Conservation (phyloP, 306 rosid species). For the Ochetophila trinervis region DNA sequence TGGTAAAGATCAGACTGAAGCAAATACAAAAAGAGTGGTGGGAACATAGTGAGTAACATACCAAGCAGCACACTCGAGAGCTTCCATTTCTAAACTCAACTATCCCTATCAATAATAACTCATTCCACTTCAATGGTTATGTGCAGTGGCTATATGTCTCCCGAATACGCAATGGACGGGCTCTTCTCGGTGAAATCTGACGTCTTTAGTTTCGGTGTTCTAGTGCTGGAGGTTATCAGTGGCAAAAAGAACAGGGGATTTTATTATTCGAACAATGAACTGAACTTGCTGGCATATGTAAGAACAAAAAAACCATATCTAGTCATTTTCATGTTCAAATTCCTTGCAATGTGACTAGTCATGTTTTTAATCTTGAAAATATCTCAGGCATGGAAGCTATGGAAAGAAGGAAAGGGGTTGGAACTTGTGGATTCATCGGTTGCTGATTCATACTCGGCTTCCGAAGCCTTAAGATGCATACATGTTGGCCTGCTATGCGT, state of each 20-base stretch:
- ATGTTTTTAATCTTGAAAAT: background rate
- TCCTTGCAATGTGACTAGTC: background rate
- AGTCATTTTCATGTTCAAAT: background rate
- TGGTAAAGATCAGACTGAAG: constrained; percentile 50
- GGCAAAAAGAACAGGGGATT: constrained; percentile 66
- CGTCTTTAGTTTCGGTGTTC: constrained; percentile 74
- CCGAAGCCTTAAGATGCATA: constrained; percentile 67
- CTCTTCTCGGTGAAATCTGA: constrained; percentile 68
- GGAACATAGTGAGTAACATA: constrained; percentile 72
- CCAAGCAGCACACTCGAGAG: no score
- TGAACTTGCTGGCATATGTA: constrained; percentile 63
- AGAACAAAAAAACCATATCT: constrained; percentile 1
- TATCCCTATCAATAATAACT: background rate
- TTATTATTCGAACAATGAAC: constrained; percentile 45
- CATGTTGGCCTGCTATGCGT: constrained; percentile 44
- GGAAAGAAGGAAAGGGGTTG: constrained; percentile 57
- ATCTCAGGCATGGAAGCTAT: constrained; percentile 61
- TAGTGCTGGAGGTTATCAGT: constrained; percentile 56
- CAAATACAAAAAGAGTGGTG: constrained; percentile 63
- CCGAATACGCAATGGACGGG: constrained; percentile 80
- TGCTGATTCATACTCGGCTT: constrained; percentile 31
- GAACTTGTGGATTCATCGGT: constrained; percentile 54
- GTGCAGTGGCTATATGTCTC: constrained; percentile 74
- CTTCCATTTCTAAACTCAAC: background rate
- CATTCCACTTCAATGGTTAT: background rate